Evolutionary conservation across 163 green algal genomes (phyloP), one percentile per base, ranked within the genome.

Genomic region (Volvox carteri): DNA sequence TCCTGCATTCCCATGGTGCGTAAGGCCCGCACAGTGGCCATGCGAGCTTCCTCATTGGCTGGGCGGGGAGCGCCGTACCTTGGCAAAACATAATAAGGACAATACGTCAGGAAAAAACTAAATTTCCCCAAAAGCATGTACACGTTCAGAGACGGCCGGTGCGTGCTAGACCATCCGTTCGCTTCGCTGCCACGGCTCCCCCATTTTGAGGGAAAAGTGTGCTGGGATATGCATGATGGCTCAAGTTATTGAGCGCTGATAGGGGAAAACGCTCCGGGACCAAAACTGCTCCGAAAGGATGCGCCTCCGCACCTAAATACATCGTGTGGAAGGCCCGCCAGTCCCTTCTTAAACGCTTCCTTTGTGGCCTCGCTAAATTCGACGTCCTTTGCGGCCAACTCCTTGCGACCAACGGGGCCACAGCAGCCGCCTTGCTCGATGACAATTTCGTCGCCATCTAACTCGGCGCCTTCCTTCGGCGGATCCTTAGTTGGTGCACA

Each of bases 21-120:
- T 37, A 91, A 23, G 1, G 87, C 78, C 30, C 84, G 52, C 16
- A 89, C 70, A 6, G 84, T 89, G 39, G 54, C 84, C 84, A 89
- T 89, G 21, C 84, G 70, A 5, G 25, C n/a, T 1, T 84, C 72
- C 84, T 89, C 84, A 54, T 89, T 89, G 30, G 84, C 70, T 4
- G 84, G 72, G 8, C 52, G 84, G 16, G 84, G 72, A 14, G 72
- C 70, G 21, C 84, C 84, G 42, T 70, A 89, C 41, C 84, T 89
- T 70, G 18, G 21, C 21, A 2, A 60, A 25, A 60, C 50, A 70
- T 28, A n/a, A n/a, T n/a, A n/a, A n/a, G n/a, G n/a, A n/a, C n/a
- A n/a, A n/a, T n/a, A n/a, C n/a, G n/a, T n/a, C n/a, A n/a, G n/a
- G n/a, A n/a, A n/a, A n/a, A n/a, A n/a, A n/a, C n/a, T n/a, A n/a